Evolutionary conservation across 495 filamentous ascomycete genomes (phyloP).

Genomic region (Geopyxis carbonaria): DNA sequence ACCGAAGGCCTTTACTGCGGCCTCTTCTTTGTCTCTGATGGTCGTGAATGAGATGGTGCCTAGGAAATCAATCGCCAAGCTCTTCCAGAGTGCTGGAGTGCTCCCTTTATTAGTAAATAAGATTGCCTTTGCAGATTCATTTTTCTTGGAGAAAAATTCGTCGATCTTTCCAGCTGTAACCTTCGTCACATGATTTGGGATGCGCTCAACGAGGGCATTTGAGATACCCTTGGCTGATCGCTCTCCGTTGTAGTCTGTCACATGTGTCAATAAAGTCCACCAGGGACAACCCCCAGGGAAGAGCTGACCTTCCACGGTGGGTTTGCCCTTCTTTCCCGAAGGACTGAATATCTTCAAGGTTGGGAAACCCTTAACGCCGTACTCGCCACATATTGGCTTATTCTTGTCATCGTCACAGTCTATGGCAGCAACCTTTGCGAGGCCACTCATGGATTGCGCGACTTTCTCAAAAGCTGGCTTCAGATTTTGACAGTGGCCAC

Average conservation of each 20-base stretch:
- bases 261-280: not conserved
- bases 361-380: slow-evolving; percentile 91
- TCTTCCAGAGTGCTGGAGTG: slow-evolving; percentile 62
- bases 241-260: slow-evolving; percentile 63
- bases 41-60: slow-evolving; percentile 68
- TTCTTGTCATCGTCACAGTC: slow-evolving; percentile 93
- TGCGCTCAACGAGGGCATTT: slow-evolving; percentile 66
- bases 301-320: slow-evolving; percentile 45
- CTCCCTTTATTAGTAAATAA: slow-evolving; percentile 90
- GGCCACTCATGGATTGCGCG: slow-evolving; percentile 67
- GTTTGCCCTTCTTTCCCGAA: slow-evolving; percentile 61
- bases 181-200: slow-evolving; percentile 78
- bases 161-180: slow-evolving; percentile 66
- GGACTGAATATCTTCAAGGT: slow-evolving; percentile 89
- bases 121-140: slow-evolving; percentile 67
- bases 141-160: slow-evolving; percentile 53
- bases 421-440: slow-evolving; percentile 86
- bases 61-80: slow-evolving; percentile 82
- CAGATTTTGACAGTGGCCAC: slow-evolving; percentile 88
- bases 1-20: slow-evolving; percentile 54
- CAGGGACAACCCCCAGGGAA: not conserved
- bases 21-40: slow-evolving; percentile 64
- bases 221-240: slow-evolving; percentile 73
- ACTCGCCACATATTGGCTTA: slow-evolving; percentile 68
- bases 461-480: slow-evolving; percentile 92